Conservation (phyloP, 306 rosid species). For the Albizia julibrissin region DNA sequence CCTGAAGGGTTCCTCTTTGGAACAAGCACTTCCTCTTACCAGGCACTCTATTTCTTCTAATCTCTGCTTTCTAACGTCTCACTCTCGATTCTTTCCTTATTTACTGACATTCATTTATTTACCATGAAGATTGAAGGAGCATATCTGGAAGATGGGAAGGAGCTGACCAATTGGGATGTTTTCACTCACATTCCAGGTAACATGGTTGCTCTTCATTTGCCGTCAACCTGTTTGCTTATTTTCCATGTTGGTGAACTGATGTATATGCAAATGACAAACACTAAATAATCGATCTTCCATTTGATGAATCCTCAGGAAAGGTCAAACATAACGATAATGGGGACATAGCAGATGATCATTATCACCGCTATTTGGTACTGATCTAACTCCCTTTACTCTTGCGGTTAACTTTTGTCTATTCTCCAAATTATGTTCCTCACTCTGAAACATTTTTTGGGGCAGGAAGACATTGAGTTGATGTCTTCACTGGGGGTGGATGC, state of each 20-base stretch:
- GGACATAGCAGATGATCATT: slow-evolving; percentile 68
- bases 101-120: neutral
- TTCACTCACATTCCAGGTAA: slow-evolving; percentile 59
- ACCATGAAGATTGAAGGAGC: slow-evolving; percentile 59
- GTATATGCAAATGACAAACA: neutral
- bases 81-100: neutral
- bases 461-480: slow-evolving; percentile 62
- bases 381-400: neutral
- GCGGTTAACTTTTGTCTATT: neutral
- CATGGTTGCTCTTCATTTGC: neutral
- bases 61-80: neutral
- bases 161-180: slow-evolving; percentile 61
- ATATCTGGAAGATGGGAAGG: slow-evolving; percentile 59
- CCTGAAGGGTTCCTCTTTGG: slow-evolving; percentile 61
- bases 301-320: slow-evolving; percentile 46
- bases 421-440: neutral
- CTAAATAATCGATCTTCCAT: neutral
- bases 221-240: neutral
- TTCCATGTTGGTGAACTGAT: neutral
- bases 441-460: slow-evolving; percentile 4
- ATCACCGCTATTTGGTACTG: slow-evolving; percentile 60
- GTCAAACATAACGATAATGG: slow-evolving; percentile 50
- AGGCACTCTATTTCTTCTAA: slow-evolving; percentile 33
- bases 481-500: slow-evolving; percentile 59
- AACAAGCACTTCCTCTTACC: slow-evolving; percentile 63